A percentile compares a stretch with the other conserved stretches of the same genome.
Conservation (phyloP, 305 asterid genomes). For the Plantago coronopus region DNA sequence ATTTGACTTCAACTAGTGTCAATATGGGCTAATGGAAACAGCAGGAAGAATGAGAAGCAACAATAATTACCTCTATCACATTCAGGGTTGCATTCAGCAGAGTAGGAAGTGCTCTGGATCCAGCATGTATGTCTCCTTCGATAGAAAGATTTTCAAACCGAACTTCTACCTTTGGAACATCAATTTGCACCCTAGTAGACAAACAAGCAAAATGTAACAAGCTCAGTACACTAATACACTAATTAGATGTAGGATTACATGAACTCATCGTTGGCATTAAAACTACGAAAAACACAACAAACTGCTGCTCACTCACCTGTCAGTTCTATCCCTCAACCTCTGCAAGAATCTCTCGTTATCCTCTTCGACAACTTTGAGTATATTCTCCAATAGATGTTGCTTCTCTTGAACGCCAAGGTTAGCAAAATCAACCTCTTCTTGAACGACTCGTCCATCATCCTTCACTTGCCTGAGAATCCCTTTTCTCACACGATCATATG, state of each 20-base stretch:
- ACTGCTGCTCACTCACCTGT: conserved; percentile 46
- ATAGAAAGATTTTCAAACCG: conserved; percentile 65
- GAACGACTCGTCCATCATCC: conserved; percentile 67
- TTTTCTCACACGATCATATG: conserved; percentile 70
- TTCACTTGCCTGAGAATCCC: conserved; percentile 61
- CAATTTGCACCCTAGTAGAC: conserved; percentile 67
- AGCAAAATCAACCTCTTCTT: conserved; percentile 64
- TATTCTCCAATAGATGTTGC: conserved; percentile 52
- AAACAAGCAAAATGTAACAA: conserved; percentile 4
- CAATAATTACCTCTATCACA: conserved; percentile 51
- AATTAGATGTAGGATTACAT: too few relatives aligned
- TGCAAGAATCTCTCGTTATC: conserved; percentile 80
- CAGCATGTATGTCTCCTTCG: conserved; percentile 72
- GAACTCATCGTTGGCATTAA: too few relatives aligned
- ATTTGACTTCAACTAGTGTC: neutral
- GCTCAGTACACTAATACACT: too few relatives aligned
- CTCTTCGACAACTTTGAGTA: conserved; percentile 71
- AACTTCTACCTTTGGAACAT: conserved; percentile 82
- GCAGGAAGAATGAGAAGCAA: conserved; percentile 9
- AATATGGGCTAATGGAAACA: neutral
- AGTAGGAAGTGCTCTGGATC: conserved; percentile 94
- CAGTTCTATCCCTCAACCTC: conserved; percentile 74
- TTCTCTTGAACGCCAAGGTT: conserved; percentile 55
- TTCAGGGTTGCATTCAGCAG: conserved; percentile 65
- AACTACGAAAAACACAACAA: too few relatives aligned